Evolutionary conservation across 1,284 basidiomycete genomes (phyloP).

Genomic region (Agroathelia rolfsii): DNA sequence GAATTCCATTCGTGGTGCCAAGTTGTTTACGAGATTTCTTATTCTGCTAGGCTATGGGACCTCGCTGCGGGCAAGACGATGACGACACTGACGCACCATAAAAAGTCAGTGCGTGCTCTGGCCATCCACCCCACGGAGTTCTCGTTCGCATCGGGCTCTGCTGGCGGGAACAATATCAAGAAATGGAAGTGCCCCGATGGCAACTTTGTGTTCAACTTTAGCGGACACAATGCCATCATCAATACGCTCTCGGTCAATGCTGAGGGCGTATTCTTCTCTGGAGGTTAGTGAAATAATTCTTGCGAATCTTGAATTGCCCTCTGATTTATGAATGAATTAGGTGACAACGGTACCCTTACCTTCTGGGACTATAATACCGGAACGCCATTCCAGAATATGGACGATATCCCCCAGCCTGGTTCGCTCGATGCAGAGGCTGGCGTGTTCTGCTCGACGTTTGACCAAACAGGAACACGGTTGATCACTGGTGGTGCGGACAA

Average conservation of each 20-base stretch:
- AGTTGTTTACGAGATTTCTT: no score
- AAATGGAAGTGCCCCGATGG: conserved; percentile 99
- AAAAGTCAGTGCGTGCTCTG: conserved; percentile 92
- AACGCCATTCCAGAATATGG: conserved; percentile 88
- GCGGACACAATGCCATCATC: conserved; percentile 94
- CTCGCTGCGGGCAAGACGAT: conserved; percentile 94
- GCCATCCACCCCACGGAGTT: conserved; percentile 95
- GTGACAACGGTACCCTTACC: conserved; percentile 81
- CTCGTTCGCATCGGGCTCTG: conserved; percentile 89
- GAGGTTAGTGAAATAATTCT: conserved; percentile 44
- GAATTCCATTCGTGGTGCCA: no score
- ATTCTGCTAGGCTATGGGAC: conserved; percentile 75
- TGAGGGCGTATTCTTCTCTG: conserved; percentile 95
- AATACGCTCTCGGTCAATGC: conserved; percentile 92
- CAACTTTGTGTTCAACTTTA: conserved; percentile 89
- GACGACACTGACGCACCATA: conserved; percentile 95
- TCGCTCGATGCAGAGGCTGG: conserved; percentile 95
- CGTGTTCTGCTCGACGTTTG: conserved; percentile 94
- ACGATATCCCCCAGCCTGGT: conserved; percentile 93
- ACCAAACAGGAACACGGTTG: conserved; percentile 87
- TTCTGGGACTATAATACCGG: conserved; percentile 96
- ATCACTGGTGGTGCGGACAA: conserved; percentile 98
- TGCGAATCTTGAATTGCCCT: conserved; percentile 11
- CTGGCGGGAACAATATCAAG: conserved; percentile 98
- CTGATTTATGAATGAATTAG: no score